phyloP scores from a whole-genome alignment of 2,329 filamentous ascomycete species.

The Colletotrichum musicola region DNA sequence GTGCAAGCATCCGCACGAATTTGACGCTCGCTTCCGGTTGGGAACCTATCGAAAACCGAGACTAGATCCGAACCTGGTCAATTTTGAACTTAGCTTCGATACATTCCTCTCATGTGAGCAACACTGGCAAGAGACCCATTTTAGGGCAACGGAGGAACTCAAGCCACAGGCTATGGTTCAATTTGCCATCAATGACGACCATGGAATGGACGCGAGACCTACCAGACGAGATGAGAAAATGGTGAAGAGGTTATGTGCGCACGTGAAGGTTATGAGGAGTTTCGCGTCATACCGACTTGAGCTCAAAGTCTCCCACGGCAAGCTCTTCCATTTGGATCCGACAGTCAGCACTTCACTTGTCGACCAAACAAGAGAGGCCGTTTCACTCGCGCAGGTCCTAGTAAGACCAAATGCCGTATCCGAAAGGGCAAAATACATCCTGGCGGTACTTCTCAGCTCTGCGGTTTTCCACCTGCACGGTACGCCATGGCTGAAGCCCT shows the following conservation, averaged over 20 bases:
- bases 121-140: neutral
- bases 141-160: neutral
- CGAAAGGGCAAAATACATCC: neutral
- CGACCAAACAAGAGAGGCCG: neutral
- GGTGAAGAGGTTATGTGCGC: neutral
- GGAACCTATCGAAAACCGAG: neutral
- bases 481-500: neutral
- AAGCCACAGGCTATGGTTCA: neutral
- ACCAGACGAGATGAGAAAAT: neutral
- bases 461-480: neutral
- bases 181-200: neutral
- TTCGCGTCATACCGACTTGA: neutral
- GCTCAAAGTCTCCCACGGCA: neutral
- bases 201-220: rapidly evolving
- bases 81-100: neutral
- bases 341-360: neutral
- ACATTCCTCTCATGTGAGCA: neutral
- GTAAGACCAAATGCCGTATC: neutral
- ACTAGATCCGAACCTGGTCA: no score
- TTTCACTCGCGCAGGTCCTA: neutral
- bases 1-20: neutral
- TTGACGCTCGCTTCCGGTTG: neutral
- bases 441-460: neutral
- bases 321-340: neutral
- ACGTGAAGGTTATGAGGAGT: neutral